Evolutionary conservation across 2,329 filamentous ascomycete species (phyloP), one percentile per base, ranked within the genome.

Genomic region (Didymella pomorum): DNA sequence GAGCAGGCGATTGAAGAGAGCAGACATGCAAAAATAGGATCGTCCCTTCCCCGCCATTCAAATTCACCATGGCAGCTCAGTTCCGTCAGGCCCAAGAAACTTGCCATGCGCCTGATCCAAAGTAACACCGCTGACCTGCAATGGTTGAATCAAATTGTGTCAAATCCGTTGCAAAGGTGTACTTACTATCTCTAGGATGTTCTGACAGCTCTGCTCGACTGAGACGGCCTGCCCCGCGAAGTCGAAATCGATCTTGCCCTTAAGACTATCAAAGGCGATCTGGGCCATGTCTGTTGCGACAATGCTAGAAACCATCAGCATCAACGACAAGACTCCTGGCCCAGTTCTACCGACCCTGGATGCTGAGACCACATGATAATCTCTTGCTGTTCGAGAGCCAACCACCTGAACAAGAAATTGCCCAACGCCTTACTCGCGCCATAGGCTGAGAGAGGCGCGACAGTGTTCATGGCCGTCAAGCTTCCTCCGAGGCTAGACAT

Each of bases 381-480:
- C 10, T 65, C 61, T 37, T 58, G 51, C 35, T 60, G 55, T 47
- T 69, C 66, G 10, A 58, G 23, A 7, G 65, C 44, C 4, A 69
- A 41, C 65, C 65, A 65, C 48, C 52, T 65, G 44, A 65, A 46
- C 16, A 67, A 45, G 21, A 57, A 69, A 10, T 67, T 66, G 2
- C n/a, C 58, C 9, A 69, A 18, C 14, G 58, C 62, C 35, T 69
- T 69, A 29, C 61, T 65, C 11, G 61, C 66, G 7, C 63, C 65
- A 44, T 67, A 69, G 23, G 54, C 48, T 11, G 57, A 45, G 2
- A 62, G 23, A 2, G 53, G 52, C 6, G 50, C 28, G 8, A 55
- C 28, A 2, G 5, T 59, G 12, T 43, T 43, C 63, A 66, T 67
- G 37, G 33, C 26, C 8, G 44, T 61, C 18, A 67, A 47, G 25